Conservation (phyloP, 31 red algal species). For the Bonnemaisonia californica region DNA sequence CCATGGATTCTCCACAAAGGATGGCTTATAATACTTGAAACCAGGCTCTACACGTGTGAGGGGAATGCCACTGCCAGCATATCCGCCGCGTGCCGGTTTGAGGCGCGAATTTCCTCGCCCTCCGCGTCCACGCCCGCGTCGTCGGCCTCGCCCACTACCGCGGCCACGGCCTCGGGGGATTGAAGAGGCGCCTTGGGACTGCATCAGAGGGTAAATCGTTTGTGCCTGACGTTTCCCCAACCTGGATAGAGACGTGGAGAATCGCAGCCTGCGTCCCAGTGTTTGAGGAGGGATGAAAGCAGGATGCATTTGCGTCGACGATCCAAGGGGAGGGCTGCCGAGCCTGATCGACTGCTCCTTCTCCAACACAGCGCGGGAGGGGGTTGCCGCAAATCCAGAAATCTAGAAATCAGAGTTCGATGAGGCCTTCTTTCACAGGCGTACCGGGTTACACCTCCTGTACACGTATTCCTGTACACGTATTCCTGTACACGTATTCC, state of each 20-base stretch:
- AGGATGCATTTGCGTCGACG: neutral
- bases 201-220: neutral
- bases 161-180: neutral
- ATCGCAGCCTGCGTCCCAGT: neutral
- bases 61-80: constrained; percentile 32
- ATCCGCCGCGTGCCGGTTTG: constrained; percentile 29
- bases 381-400: no score
- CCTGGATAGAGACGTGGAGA: neutral
- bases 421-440: no score
- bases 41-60: constrained; percentile 61
- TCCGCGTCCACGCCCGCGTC: constrained; percentile 12
- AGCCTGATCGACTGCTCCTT: no score
- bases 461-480: no score
- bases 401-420: no score
- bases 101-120: neutral
- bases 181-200: neutral
- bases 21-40: constrained; percentile 48
- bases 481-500: no score
- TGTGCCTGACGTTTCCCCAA: neutral
- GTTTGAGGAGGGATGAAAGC: neutral
- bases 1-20: constrained; percentile 69
- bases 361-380: no score
- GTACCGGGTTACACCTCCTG: no score
- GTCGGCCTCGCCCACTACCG: neutral
- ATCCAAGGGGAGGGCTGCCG: no score